These are phyloP conservation scores for Umbelopsis sp. DNA, from an alignment of 192 early-diverging fungal genomes.

Conservation along the genomic window DNA sequence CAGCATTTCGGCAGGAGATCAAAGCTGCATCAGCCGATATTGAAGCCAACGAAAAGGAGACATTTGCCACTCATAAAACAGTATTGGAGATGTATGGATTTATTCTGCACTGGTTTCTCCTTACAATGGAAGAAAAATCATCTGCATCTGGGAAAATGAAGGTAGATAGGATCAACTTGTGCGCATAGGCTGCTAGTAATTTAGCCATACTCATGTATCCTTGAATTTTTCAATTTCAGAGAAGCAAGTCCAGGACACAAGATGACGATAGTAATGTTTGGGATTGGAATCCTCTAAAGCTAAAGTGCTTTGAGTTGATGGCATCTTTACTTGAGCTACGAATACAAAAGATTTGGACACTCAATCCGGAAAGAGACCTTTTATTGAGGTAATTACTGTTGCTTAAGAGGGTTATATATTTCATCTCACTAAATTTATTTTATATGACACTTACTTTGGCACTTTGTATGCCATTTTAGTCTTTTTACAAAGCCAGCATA, in stretches of 20 bases:
- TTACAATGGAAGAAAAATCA: slow-evolving; percentile 61
- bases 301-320: slow-evolving; percentile 56
- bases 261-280: slow-evolving; percentile 24
- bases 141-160: slow-evolving; percentile 29
- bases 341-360: slow-evolving; percentile 71
- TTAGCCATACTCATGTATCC: not conserved
- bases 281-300: slow-evolving; percentile 64
- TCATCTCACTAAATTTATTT: too few relatives aligned
- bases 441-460: not conserved
- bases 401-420: not conserved
- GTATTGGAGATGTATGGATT: slow-evolving; percentile 85
- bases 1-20: slow-evolving; percentile 72
- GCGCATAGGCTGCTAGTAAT: not conserved
- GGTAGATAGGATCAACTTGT: slow-evolving; percentile 16
- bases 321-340: slow-evolving; percentile 55
- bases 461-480: too few relatives aligned
- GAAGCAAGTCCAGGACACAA: slow-evolving; percentile 13
- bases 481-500: slow-evolving; percentile 78
- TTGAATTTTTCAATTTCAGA: not conserved
- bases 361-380: slow-evolving; percentile 67
- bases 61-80: slow-evolving; percentile 64
- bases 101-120: slow-evolving; percentile 80
- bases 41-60: slow-evolving; percentile 66
- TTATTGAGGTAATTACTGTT: slow-evolving; percentile 55
- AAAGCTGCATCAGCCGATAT: slow-evolving; percentile 61